Percentiles rank a stretch among this genome's conserved stretches.
Evolutionary conservation across 441 rosid genomes (phyloP).

Genomic region (Cnidoscolus chayamansa): DNA sequence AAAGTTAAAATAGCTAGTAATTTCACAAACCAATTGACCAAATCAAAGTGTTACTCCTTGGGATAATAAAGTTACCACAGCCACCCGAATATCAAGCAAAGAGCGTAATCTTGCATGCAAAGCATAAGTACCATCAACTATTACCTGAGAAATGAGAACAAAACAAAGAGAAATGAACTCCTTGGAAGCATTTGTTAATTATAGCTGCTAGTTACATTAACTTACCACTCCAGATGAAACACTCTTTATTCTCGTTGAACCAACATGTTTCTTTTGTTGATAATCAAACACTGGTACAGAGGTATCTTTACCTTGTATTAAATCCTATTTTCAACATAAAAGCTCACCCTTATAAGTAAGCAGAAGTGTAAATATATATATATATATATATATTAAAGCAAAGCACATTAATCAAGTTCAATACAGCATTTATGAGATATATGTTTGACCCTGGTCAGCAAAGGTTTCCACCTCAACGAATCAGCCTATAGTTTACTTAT

Average conservation of each 20-base stretch:
- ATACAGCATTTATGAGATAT: neutral
- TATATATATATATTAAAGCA: neutral
- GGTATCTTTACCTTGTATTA: conserved; percentile 72
- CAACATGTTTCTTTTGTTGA: conserved; percentile 68
- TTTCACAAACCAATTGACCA: conserved; percentile 13
- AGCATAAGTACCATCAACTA: conserved; percentile 98
- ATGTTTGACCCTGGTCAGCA: no score
- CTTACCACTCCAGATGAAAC: conserved; percentile 81
- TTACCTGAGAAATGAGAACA: conserved; percentile 66
- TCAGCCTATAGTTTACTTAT: no score
- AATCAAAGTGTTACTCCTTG: conserved; percentile 14
- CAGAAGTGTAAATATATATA: neutral
- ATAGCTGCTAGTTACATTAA: conserved; percentile 15
- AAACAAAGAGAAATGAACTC: conserved; percentile 18
- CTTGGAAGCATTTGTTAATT: conserved; percentile 20
- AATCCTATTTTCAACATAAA: conserved; percentile 57
- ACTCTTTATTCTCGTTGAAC: conserved; percentile 56
- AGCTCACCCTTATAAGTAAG: conserved; percentile 14
- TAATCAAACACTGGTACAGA: conserved; percentile 80
- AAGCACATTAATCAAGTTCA: neutral
- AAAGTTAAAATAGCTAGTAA: conserved; percentile 7
- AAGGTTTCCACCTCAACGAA: no score
- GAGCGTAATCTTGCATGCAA: conserved; percentile 91
- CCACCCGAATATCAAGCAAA: conserved; percentile 96
- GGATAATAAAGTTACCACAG: conserved; percentile 59